Conservation (phyloP, 2,329 filamentous ascomycete genomes). For the Diplodia mutila region DNA sequence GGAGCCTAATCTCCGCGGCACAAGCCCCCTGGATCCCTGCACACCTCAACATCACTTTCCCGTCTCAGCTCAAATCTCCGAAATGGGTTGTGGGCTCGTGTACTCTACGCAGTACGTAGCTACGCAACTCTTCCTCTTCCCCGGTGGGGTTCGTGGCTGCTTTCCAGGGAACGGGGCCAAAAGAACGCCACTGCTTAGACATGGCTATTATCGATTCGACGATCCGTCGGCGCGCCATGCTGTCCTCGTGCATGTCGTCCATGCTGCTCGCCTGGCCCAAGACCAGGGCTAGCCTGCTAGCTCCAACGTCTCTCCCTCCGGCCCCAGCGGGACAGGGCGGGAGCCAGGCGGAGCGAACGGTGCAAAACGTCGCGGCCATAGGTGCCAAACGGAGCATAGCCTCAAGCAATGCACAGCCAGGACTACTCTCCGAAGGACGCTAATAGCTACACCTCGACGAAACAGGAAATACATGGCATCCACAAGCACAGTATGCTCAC, state of each 20-base stretch:
- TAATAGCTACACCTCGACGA: background rate
- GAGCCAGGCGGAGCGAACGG: background rate
- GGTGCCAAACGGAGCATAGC: background rate
- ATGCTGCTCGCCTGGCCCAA: no score
- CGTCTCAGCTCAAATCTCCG: slow-evolving; percentile 7
- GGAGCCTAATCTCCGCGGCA: slow-evolving; percentile 14
- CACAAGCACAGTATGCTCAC: no score
- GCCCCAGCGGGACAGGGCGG: slow-evolving; percentile 4
- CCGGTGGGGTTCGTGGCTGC: background rate
- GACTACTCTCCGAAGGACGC: background rate
- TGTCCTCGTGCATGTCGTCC: background rate
- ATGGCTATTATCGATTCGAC: slow-evolving; percentile 8
- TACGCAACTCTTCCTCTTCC: background rate
- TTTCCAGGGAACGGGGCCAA: background rate
- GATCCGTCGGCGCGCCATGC: slow-evolving; percentile 14
- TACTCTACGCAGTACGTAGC: background rate
- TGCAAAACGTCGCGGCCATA: background rate
- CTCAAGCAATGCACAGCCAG: background rate
- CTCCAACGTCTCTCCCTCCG: background rate
- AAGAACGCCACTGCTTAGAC: no score
- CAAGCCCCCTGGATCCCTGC: background rate
- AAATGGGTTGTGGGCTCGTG: background rate
- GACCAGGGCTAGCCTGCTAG: background rate
- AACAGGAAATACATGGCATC: background rate
- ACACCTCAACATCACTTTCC: slow-evolving; percentile 3